Evolutionary conservation across 805 yeast species (phyloP), one percentile per base, ranked within the genome.

Genomic region (Wickerhamomyces bovis): DNA sequence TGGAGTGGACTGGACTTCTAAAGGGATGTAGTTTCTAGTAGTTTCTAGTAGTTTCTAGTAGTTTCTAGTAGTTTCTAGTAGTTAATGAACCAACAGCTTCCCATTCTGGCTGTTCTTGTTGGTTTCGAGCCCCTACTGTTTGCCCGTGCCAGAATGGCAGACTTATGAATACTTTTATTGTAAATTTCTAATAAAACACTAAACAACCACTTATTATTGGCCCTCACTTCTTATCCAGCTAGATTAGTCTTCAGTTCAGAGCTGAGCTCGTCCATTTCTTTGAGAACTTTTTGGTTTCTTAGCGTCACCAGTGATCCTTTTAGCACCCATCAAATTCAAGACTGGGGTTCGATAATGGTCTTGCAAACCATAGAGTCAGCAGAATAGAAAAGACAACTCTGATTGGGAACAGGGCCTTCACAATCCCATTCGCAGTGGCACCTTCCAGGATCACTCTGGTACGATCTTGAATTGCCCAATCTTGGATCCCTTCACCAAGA

Each of bases 351-450:
- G 2, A 78, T 71, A 41, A 76, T 59, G 53, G 71, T 70, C 43
- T 69, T 62, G 87, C 81, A 52, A 80, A 76, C 68, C 72, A 68
- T 3, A 87, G 87, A 64, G 80, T 81, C 30, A 74, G 63, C 41
- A 72, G 57, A 43, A 82, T 55, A 38, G 83, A 77, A 19, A 77
- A 48, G 10, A 72, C 60, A 1, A 80, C 65, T 45, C 89, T 66
- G 3, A 79, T 43, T 0, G 88, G 87, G 50, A 80, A 62, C 20
- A 76, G 56, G 10, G 73, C 68, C 57, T 86, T 86, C 12, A 85
- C 88, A 4, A 82, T 65, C 5, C 82, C 83, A 55, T 81, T 87
- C 0, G 95, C 81, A 22, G 84, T 73, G 0, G 90, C 89, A 10
- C 95, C 95, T 52, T 85, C 86, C 53, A 81, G 61, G 6, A 86